Evolutionary conservation across 441 rosid genomes (phyloP).

Genomic region (Adansonia gregorii): DNA sequence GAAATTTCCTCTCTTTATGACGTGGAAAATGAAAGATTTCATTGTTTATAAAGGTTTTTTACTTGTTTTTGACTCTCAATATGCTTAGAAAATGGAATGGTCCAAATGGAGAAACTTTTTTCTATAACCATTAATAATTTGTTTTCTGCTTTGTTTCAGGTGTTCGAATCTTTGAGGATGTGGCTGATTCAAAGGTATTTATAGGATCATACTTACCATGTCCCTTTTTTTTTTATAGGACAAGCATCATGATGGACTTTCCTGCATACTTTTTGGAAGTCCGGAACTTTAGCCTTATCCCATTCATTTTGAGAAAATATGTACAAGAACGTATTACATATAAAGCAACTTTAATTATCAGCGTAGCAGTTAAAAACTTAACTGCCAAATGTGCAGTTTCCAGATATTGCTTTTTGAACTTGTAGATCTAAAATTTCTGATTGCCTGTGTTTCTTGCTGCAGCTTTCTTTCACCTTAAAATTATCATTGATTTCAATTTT

Average conservation of each 20-base stretch:
- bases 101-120: slow-evolving; percentile 13
- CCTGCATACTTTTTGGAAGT: neutral
- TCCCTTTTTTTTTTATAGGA: slow-evolving; percentile 17
- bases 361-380: slow-evolving; percentile 2
- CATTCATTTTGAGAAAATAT: neutral
- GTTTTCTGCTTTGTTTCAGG: slow-evolving; percentile 57
- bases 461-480: slow-evolving; percentile 14
- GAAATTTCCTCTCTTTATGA: neutral
- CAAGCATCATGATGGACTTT: neutral
- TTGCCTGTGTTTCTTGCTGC: slow-evolving; percentile 16
- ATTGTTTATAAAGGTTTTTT: neutral
- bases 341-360: slow-evolving; percentile 2
- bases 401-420: slow-evolving; percentile 11
- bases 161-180: slow-evolving; percentile 92
- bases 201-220: neutral
- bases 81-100: slow-evolving; percentile 10
- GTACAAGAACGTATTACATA: neutral
- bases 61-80: neutral
- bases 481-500: neutral
- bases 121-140: slow-evolving; percentile 19
- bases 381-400: slow-evolving; percentile 3
- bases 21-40: slow-evolving; percentile 11
- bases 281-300: neutral
- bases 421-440: slow-evolving; percentile 12
- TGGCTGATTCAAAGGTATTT: slow-evolving; percentile 79